Conservation (phyloP, 306 rosid genomes). For the Lathyrus tuberosus region DNA sequence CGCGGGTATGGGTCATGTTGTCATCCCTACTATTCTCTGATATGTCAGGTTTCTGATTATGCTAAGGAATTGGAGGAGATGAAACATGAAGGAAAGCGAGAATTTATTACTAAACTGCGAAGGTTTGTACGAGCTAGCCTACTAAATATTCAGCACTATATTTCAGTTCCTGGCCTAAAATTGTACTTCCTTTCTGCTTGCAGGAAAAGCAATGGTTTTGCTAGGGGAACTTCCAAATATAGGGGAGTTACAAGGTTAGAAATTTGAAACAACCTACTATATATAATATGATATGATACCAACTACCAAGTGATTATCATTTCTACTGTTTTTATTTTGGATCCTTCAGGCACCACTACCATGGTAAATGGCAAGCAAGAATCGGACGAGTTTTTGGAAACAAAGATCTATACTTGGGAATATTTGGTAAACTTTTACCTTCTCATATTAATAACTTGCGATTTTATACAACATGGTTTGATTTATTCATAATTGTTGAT, state of each 20-base stretch:
- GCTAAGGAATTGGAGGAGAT: conserved; percentile 82
- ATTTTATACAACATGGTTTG: not conserved
- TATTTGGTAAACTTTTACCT: conserved; percentile 54
- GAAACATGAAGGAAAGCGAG: conserved; percentile 77
- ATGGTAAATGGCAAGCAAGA: conserved; percentile 95
- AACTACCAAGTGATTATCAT: not conserved
- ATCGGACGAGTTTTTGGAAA: conserved; percentile 95
- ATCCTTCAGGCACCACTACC: conserved; percentile 81
- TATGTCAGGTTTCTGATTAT: conserved; percentile 64
- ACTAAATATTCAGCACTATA: not conserved
- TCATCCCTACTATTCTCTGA: not conserved
- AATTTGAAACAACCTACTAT: not conserved
- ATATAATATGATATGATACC: not conserved
- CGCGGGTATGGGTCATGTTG: too few relatives aligned
- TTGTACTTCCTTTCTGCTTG: not conserved
- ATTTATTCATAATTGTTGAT: not conserved
- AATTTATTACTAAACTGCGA: conserved; percentile 83
- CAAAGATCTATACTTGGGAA: conserved; percentile 88
- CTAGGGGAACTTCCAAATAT: conserved; percentile 86
- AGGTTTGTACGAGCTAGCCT: conserved; percentile 48
- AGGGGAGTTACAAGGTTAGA: conserved; percentile 89
- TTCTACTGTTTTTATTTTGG: not conserved
- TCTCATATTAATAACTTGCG: not conserved
- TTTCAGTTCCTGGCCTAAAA: not conserved
- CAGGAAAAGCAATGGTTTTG: conserved; percentile 93